A percentile compares a stretch with the other conserved stretches of the same genome.
These are phyloP conservation scores for Truncatella angustata DNA, from an alignment of 2,329 filamentous ascomycete species.

Conservation along the genomic window DNA sequence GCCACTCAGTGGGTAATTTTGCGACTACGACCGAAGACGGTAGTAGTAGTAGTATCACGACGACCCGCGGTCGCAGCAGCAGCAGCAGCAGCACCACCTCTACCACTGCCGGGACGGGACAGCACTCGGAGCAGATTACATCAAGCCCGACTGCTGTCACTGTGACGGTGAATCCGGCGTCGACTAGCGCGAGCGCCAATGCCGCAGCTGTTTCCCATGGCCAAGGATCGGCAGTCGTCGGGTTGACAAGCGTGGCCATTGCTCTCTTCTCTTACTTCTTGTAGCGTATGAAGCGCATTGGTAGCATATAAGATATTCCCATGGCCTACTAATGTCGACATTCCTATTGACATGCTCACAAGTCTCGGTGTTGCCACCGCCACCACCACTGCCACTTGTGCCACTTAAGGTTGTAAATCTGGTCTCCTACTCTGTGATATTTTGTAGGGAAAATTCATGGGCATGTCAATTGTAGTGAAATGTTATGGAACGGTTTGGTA, in stretches of 20 bases:
- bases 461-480: not conserved
- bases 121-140: not conserved
- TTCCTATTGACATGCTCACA: too few relatives aligned
- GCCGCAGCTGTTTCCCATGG: not conserved
- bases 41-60: not conserved
- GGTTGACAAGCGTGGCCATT: not conserved
- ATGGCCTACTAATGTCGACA: too few relatives aligned
- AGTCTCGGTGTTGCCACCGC: too few relatives aligned
- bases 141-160: conserved; percentile 9
- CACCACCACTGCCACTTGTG: too few relatives aligned
- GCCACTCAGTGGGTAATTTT: conserved; percentile 6
- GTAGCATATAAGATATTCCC: too few relatives aligned
- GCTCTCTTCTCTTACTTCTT: not conserved
- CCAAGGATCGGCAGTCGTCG: not conserved
- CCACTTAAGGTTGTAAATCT: too few relatives aligned
- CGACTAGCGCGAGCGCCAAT: conserved; percentile 1
- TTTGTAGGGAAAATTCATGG: not conserved
- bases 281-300: too few relatives aligned
- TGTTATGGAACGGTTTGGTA: not conserved
- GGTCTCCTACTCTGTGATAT: not conserved
- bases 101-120: conserved; percentile 2
- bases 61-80: not conserved
- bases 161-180: conserved; percentile 3
- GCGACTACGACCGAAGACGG: not conserved
- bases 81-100: not conserved